Conservation (phyloP, 306 rosid species). For the Sesbania bispinosa region DNA sequence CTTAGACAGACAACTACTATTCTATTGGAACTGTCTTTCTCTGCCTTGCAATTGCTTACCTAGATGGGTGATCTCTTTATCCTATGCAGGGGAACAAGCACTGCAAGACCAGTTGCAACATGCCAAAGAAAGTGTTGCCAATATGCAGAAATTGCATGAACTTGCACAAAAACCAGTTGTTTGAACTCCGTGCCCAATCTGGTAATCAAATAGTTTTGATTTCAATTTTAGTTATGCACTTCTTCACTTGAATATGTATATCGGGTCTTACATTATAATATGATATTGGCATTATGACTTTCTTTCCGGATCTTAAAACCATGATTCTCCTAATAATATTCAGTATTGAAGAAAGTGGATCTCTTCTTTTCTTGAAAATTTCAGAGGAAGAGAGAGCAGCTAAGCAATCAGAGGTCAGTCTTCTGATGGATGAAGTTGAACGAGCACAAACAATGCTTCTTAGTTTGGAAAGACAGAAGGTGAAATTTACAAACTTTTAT, state of each 20-base stretch:
- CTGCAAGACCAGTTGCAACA: conserved; percentile 82
- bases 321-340: not conserved
- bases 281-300: not conserved
- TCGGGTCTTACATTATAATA: not conserved
- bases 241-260: not conserved
- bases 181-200: conserved; percentile 86
- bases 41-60: not conserved
- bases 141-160: conserved; percentile 85
- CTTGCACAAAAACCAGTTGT: conserved; percentile 86
- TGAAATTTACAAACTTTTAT: not conserved
- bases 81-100: conserved; percentile 66
- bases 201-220: conserved; percentile 41
- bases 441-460: conserved; percentile 31
- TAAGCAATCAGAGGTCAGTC: conserved; percentile 75
- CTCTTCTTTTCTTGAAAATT: not conserved
- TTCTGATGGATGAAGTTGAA: conserved; percentile 43
- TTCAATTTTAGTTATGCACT: conserved; percentile 1
- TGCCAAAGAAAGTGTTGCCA: conserved; percentile 84
- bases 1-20: not conserved
- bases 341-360: not conserved
- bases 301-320: conserved; percentile 5
- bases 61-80: conserved; percentile 6
- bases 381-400: conserved; percentile 68
- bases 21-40: conserved; percentile 2
- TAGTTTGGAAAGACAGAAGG: conserved; percentile 43